A percentile compares a stretch with the other conserved stretches of the same genome.
phyloP scores from a whole-genome alignment of 2,329 filamentous ascomycete species.

The Aspergillus brasiliensis region DNA sequence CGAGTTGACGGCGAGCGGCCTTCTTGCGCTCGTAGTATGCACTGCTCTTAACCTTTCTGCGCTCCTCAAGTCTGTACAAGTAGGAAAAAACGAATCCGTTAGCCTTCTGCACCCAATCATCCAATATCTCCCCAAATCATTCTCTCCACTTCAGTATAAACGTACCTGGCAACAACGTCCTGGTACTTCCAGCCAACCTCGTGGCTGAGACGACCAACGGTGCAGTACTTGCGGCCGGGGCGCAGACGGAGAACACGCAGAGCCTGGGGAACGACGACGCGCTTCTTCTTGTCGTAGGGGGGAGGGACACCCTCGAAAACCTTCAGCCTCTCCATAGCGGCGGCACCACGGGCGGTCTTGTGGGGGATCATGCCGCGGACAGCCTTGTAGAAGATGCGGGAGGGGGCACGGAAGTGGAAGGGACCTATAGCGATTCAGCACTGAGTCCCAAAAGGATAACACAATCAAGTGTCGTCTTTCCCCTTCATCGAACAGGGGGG shows the following conservation, averaged over 20 bases:
- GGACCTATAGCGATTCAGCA: slow-evolving; percentile 63
- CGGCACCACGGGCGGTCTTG: slow-evolving; percentile 98
- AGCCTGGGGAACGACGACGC: slow-evolving; percentile 98
- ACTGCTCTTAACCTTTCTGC: slow-evolving; percentile 98
- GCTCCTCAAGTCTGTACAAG: slow-evolving; percentile 83
- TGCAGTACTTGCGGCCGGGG: slow-evolving; percentile 99
- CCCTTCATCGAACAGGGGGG: not conserved
- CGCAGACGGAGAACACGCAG: slow-evolving; percentile 94
- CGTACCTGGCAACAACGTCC: slow-evolving; percentile 96
- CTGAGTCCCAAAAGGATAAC: not conserved
- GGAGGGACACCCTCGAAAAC: slow-evolving; percentile 99
- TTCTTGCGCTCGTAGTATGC: slow-evolving; percentile 99
- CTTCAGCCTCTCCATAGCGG: slow-evolving; percentile 97
- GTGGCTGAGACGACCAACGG: slow-evolving; percentile 93
- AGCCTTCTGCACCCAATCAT: slow-evolving; percentile 18
- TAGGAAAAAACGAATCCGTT: slow-evolving; percentile 13
- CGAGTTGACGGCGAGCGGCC: slow-evolving; percentile 85
- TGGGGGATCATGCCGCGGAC: slow-evolving; percentile 99
- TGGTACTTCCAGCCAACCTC: slow-evolving; percentile 99
- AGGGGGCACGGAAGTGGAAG: slow-evolving; percentile 99
- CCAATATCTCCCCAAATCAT: not conserved
- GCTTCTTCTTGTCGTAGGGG: slow-evolving; percentile 99
- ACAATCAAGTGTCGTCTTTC: not conserved
- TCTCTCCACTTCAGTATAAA: slow-evolving; percentile 33
- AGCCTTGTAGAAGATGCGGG: slow-evolving; percentile 99